Evolutionary conservation across 2,329 filamentous ascomycete genomes (phyloP).

Genomic region (Phoma sp.): DNA sequence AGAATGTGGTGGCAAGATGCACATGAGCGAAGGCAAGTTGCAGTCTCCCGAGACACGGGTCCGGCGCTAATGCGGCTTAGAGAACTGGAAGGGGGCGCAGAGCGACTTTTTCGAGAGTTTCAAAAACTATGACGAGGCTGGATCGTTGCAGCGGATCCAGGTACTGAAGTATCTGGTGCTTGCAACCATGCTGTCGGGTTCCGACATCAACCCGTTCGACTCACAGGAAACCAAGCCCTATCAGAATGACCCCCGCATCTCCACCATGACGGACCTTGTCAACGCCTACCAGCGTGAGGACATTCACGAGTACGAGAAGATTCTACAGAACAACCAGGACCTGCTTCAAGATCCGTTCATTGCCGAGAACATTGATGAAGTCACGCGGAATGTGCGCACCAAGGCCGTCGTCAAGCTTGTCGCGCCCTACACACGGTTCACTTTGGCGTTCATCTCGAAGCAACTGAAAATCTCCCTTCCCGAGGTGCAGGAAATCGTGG

Average conservation of each 20-base stretch:
- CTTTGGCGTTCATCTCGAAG: constrained; percentile 82
- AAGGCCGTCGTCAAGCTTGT: constrained; percentile 94
- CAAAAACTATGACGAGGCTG: constrained; percentile 97
- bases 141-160: constrained; percentile 93
- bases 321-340: constrained; percentile 85
- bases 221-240: constrained; percentile 99
- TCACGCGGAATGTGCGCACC: constrained; percentile 96
- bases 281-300: constrained; percentile 96
- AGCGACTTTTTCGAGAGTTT: constrained; percentile 99
- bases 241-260: constrained; percentile 91
- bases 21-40: constrained; percentile 82
- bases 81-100: constrained; percentile 98
- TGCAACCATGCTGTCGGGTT: constrained; percentile 98
- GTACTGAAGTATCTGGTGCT: constrained; percentile 96
- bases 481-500: constrained; percentile 95
- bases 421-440: constrained; percentile 93
- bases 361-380: constrained; percentile 98
- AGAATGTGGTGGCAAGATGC: constrained; percentile 99
- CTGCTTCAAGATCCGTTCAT: constrained; percentile 93
- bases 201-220: constrained; percentile 97
- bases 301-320: constrained; percentile 87
- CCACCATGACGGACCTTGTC: constrained; percentile 95
- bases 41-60: constrained; percentile 15
- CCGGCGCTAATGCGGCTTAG: constrained; percentile 52
- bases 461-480: constrained; percentile 83